Evolutionary conservation across 1,284 basidiomycete species (phyloP), one percentile per base, ranked within the genome.

Genomic region (Mycosarcoma maydis): DNA sequence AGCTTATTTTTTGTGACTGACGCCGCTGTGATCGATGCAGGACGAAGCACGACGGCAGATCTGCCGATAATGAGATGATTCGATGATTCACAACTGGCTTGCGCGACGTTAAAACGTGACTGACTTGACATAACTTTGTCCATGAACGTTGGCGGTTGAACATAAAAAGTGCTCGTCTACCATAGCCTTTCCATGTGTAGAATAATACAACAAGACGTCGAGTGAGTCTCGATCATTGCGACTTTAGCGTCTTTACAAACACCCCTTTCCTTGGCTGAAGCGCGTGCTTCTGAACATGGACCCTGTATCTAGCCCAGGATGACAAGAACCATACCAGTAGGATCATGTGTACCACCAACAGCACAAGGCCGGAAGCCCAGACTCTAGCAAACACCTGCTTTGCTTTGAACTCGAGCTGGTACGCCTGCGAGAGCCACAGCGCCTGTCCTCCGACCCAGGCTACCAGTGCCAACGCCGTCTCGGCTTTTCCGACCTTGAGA

Each of bases 401-500:
- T 10, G 69, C 78, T 26, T 65, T 32, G 36, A 80, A 80, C 46
- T 81, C 80, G 32, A 81, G 61, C 41, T 60, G 70, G 43, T 81
- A 80, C 10, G 80, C 80, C 32, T 72, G 75, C 6, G 54, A 66
- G 2, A 81, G 61, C 80, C 80, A 81, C 32, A 76, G 29, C 16
- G 73, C 70, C 57, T 77, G 78, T 3, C 87, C 87, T 0, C 85
- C 87, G 0, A 89, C 84, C 96, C 96, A 99, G 0, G 88, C 84
- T 0, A 71, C 83, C 0, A 88, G n/a, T 7, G 55, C 57, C 4
- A 66, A 11, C 0, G 50, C 60, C 17, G 52, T 46, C 20, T 50
- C 65, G 34, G 52, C 22, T 16, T 51, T 53, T 19, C 44, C 42
- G 1, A 45, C 37, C 43, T 57, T 54, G 0, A 95, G 81, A 14